Base-by-base conservation (phyloP, 31 red algal species). In the Asparagopsis taxiformis region DNA sequence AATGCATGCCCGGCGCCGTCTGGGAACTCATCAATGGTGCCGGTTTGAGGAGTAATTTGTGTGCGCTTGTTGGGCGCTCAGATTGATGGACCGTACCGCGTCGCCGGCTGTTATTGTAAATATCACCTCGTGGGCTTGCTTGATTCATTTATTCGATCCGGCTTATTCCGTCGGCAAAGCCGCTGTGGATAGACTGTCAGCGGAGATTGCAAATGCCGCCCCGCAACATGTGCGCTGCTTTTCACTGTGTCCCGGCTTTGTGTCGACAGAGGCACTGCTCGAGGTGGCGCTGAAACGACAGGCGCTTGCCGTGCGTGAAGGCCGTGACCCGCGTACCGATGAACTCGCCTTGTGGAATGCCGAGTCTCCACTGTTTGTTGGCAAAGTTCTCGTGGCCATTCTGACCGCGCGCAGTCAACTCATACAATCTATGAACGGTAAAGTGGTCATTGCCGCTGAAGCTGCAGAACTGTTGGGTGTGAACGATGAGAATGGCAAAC, bases 51-150 rank as follows among this genome's bases (percentile, higher is more conserved):
- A 68, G 20, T n/a, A 76, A 53, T 31, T 88, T 72, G 17, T 70
- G 64, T 62, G 58, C 72, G 20, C n/a, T n/a, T n/a, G n/a, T n/a
- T n/a, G n/a, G n/a, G n/a, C n/a, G n/a, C n/a, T n/a, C n/a, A n/a
- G n/a, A n/a, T n/a, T n/a, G n/a, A n/a, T n/a, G n/a, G n/a, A n/a
- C n/a, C n/a, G n/a, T n/a, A n/a, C n/a, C n/a, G n/a, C n/a, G n/a
- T n/a, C n/a, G n/a, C n/a, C n/a, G n/a, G n/a, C n/a, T 59, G 43
- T 88, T 19, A 71, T 88, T 64, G 53, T 88, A 11, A 88, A 88
- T 46, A 62, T 88, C 29, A 58, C 71, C 33, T 62, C 53, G 24
- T 46, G 28, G 59, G 81, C 70, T 41, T 69, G 81, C 1, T 5
- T 75, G 2, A 22, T 85, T 15, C 62, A 57, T 21, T 30, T 88